phyloP scores from a whole-genome alignment of 257 asterid species.

The Buddleja alternifolia region DNA sequence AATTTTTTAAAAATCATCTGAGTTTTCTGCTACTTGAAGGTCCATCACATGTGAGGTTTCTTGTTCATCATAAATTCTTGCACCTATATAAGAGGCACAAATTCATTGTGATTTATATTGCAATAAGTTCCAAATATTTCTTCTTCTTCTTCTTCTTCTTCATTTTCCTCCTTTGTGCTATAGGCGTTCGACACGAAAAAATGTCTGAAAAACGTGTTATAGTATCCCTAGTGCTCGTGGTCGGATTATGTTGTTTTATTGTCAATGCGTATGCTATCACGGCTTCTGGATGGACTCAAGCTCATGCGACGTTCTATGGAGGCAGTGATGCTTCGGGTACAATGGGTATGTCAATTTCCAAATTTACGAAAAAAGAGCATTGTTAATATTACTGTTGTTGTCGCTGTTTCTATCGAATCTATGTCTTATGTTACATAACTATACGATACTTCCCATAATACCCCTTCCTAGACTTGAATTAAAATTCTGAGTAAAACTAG shows the following conservation, averaged over 20 bases:
- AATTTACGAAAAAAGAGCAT: too few relatives aligned
- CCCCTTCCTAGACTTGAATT: too few relatives aligned
- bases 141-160: background rate
- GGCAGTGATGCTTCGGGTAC: conserved; percentile 66
- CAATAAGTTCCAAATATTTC: background rate
- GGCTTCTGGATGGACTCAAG: conserved; percentile 52
- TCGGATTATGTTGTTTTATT: conserved; percentile 32
- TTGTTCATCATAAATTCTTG: background rate
- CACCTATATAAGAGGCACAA: conserved; percentile 33
- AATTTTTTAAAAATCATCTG: background rate
- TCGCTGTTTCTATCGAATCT: too few relatives aligned
- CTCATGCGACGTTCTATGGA: conserved; percentile 67
- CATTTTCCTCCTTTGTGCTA: background rate
- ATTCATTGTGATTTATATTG: background rate
- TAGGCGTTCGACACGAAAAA: background rate
- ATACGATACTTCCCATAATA: too few relatives aligned
- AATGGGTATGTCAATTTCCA: conserved; percentile 43
- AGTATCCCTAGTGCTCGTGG: background rate
- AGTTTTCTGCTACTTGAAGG: conserved; percentile 15
- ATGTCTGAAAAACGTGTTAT: conserved; percentile 31
- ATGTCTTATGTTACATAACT: too few relatives aligned
- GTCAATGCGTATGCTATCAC: conserved; percentile 35
- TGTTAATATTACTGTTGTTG: too few relatives aligned
- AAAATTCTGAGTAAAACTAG: too few relatives aligned
- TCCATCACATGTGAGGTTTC: conserved; percentile 36